Evolutionary conservation across 2,329 filamentous ascomycete genomes (phyloP).

Genomic region (Amauroascus niger): DNA sequence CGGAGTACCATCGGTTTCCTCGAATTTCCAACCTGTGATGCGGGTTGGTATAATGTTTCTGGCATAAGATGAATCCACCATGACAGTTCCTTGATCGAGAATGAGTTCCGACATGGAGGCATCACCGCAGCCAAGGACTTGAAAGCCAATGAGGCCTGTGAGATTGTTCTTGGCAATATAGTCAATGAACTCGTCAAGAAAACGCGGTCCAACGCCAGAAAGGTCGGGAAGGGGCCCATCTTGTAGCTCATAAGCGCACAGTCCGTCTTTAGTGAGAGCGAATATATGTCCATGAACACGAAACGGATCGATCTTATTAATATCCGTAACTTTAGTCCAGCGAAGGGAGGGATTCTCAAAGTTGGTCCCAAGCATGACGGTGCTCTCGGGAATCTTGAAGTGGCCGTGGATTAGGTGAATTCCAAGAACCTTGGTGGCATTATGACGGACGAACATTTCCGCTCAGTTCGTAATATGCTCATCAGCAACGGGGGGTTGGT

Average conservation of each 20-base stretch:
- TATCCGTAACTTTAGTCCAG: slow-evolving; percentile 19
- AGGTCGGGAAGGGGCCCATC: slow-evolving; percentile 14
- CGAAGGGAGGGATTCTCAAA: too few species aligned
- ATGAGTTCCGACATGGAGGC: too few species aligned
- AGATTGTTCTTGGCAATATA: slow-evolving; percentile 16
- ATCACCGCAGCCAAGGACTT: too few species aligned
- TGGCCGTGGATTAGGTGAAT: slow-evolving; percentile 19
- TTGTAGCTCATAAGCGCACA: slow-evolving; percentile 4
- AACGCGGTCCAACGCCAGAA: slow-evolving; percentile 15
- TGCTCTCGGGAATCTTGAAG: slow-evolving; percentile 20
- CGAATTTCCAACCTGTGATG: too few species aligned
- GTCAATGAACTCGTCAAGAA: slow-evolving; percentile 11
- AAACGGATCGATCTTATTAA: slow-evolving; percentile 16
- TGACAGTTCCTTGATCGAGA: too few species aligned
- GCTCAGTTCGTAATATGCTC: too few species aligned
- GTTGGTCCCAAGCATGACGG: slow-evolving; percentile 21
- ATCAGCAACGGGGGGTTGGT: neutral
- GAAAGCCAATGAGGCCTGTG: slow-evolving; percentile 16
- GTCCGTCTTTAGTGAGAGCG: slow-evolving; percentile 15
- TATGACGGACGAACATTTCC: too few species aligned
- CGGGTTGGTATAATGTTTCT: too few species aligned
- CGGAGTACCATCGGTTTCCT: too few species aligned
- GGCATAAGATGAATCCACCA: too few species aligned
- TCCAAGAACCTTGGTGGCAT: slow-evolving; percentile 18
- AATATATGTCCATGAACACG: slow-evolving; percentile 18